Base-by-base conservation (phyloP, 2,329 filamentous ascomycete genomes). In the Claviceps pazoutovae region DNA sequence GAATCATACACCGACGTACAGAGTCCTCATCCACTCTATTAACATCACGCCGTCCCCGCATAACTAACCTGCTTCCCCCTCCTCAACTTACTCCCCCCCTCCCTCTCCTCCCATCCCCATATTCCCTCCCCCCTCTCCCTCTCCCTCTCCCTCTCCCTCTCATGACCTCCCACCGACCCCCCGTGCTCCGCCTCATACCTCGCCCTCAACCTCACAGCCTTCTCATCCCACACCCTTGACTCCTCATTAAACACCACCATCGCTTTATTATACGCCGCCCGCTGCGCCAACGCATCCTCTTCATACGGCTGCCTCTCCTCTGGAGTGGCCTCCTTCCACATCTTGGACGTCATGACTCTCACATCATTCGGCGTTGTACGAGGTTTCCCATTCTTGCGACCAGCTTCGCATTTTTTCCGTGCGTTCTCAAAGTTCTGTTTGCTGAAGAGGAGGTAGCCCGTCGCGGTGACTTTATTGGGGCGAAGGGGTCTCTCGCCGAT, bases 401-500 rank as follows among this genome's bases (percentile, higher is more conserved):
- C 79, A 50, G 83, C 79, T 55, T 85, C 80, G 60, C 84, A 86
- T 47, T 68, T 71, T 55, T 66, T 70, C 51, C 78, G 74, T 8
- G 79, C 80, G 21, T 68, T 66, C n/a, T 88, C 82, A 61, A 82
- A 84, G 60, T 84, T 76, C 4, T 76, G 83, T 58, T 89, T 94
- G 64, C 89, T 91, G 68, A 86, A 98, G 48, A 96, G 76, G 30
- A 95, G 76, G 66, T 95, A 97, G 0, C 91, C 86, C 62, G 94
- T 97, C 4, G 84, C 81, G 0, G 84, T 81, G 0, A 83, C 76
- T 57, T 91, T 87, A 49, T 74, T 70, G 4, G 91, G 90, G 49
- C 80, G 83, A 52, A 76, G 70, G 0, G 88, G 86, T 4, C 85
- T 80, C 17, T 85, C 79, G n/a, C 91, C 91, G 46, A 95, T 79